Percentiles rank a stretch among this genome's conserved stretches.
phyloP scores from a whole-genome alignment of 306 rosid species.

The Prosopis cineraria region DNA sequence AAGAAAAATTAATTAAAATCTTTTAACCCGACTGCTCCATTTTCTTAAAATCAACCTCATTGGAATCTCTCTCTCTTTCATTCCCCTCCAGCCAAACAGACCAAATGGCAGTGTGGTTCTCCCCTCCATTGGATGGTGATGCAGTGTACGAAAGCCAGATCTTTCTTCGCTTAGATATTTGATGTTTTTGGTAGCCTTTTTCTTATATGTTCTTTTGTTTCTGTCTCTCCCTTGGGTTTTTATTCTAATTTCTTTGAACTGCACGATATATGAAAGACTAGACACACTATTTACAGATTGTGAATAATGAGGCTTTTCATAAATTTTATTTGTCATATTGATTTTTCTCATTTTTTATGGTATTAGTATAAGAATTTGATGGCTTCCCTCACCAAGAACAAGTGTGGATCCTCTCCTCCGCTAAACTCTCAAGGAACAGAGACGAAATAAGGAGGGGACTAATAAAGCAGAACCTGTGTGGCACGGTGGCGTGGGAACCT shows the following conservation, averaged over 20 bases:
- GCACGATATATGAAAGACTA: not conserved
- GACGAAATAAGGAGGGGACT: no score
- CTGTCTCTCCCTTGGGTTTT: not conserved
- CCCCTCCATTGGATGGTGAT: conserved; percentile 7
- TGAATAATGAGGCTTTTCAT: not conserved
- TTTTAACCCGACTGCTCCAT: no score
- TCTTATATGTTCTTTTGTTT: not conserved
- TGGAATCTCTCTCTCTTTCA: no score
- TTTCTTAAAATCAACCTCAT: no score
- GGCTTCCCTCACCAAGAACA: not conserved
- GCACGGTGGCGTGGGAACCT: no score
- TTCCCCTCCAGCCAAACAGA: no score
- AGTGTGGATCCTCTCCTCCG: not conserved
- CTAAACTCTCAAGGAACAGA: not conserved
- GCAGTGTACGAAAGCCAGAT: conserved; percentile 18
- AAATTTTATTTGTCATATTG: no score
- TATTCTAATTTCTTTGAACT: no score
- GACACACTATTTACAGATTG: not conserved
- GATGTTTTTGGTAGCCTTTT: conserved; percentile 21
- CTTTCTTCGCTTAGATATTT: conserved; percentile 22
- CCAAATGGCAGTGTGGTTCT: no score
- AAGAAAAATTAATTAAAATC: no score
- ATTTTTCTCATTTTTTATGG: conserved; percentile 13
- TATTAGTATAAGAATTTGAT: not conserved
- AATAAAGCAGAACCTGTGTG: no score